Conservation (phyloP, 73 alveolate genomes). For the Paramecium sexaurelia region DNA sequence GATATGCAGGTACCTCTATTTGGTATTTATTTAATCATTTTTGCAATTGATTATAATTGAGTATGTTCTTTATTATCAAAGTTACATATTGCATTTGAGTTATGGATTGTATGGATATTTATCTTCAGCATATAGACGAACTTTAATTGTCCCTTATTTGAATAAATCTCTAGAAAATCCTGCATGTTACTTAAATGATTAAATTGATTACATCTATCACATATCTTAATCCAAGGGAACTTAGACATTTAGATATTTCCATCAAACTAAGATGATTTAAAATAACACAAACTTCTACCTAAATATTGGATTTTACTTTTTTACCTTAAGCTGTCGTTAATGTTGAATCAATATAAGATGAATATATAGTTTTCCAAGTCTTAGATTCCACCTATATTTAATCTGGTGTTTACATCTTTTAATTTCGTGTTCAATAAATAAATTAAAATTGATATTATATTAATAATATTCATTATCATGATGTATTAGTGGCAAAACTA, state of each 20-base stretch:
- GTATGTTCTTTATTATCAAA: not conserved
- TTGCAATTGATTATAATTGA: not conserved
- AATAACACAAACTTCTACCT: conserved; percentile 33
- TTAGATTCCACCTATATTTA: conserved; percentile 33
- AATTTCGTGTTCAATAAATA: conserved; percentile 14
- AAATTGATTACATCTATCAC: not conserved
- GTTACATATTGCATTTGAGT: not conserved
- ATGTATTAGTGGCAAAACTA: conserved; percentile 61
- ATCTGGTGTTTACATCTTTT: conserved; percentile 35
- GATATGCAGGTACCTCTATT: not conserved
- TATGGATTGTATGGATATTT: conserved; percentile 28
- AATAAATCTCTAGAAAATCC: not conserved
- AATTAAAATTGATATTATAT: not conserved
- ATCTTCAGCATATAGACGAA: conserved; percentile 7
- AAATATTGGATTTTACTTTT: not conserved
- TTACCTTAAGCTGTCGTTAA: conserved; percentile 6
- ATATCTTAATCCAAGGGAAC: not conserved
- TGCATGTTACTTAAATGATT: not conserved
- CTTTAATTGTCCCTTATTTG: conserved; percentile 7
- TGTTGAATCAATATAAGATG: conserved; percentile 38
- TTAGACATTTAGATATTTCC: conserved; percentile 24
- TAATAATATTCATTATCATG: not conserved
- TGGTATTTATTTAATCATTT: not conserved
- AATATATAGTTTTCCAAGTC: conserved; percentile 29
- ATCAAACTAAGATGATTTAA: not conserved